These are phyloP conservation scores for Populus trichocarpa DNA, from an alignment of 441 rosid genomes.

Conservation along the genomic window DNA sequence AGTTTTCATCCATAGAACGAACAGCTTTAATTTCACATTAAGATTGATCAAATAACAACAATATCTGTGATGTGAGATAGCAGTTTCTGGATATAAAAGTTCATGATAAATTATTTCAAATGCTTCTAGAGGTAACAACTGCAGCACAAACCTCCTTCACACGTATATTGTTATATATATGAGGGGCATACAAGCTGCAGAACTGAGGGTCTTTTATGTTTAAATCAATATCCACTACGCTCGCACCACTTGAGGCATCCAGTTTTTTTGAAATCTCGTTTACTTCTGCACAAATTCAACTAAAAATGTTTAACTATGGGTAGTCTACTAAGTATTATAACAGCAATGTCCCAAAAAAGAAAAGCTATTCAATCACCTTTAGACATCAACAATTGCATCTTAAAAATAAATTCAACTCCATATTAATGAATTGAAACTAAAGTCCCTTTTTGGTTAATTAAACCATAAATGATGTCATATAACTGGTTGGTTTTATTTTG, in stretches of 20 bases:
- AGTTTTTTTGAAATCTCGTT: slow-evolving; percentile 27
- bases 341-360: not conserved
- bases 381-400: slow-evolving; percentile 1
- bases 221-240: slow-evolving; percentile 69
- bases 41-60: not conserved
- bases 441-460: not conserved
- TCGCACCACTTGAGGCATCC: slow-evolving; percentile 30
- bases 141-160: slow-evolving; percentile 68
- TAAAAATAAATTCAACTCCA: not conserved
- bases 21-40: not conserved
- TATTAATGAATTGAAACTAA: not conserved
- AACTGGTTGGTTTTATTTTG: not conserved
- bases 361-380: slow-evolving; percentile 1
- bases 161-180: slow-evolving; percentile 53
- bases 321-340: slow-evolving; percentile 9
- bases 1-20: not conserved
- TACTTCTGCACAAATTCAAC: slow-evolving; percentile 52
- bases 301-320: slow-evolving; percentile 3
- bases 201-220: slow-evolving; percentile 59
- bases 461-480: not conserved
- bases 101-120: not conserved
- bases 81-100: not conserved
- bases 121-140: slow-evolving; percentile 6
- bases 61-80: slow-evolving; percentile 3
- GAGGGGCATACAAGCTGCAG: slow-evolving; percentile 75